Conservation (phyloP, 345 rosid species). For the Hibiscus mutabilis region DNA sequence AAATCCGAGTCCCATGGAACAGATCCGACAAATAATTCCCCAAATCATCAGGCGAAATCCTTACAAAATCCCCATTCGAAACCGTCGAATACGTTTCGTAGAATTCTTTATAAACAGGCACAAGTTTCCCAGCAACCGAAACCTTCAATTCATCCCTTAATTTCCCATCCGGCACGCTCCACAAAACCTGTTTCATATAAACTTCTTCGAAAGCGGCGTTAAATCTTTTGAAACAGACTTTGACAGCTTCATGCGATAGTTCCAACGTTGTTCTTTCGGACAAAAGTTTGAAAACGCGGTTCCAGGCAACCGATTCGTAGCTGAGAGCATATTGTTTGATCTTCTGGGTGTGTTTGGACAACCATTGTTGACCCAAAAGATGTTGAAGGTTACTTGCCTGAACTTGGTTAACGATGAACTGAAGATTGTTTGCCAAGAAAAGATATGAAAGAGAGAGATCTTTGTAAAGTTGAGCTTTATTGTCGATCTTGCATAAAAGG, state of each 20-base stretch:
- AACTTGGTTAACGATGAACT: constrained; percentile 49
- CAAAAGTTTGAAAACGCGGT: constrained; percentile 42
- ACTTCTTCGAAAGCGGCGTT: constrained; percentile 67
- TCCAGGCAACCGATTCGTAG: constrained; percentile 70
- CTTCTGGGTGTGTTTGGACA: constrained; percentile 39
- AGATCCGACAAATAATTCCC: constrained; percentile 61
- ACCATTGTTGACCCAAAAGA: constrained; percentile 79
- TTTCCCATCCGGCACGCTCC: constrained; percentile 50
- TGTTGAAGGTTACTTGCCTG: constrained; percentile 35
- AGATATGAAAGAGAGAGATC: constrained; percentile 66
- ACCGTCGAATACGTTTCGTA: constrained; percentile 28
- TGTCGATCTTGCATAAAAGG: constrained; percentile 74
- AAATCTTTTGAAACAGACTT: constrained; percentile 48
- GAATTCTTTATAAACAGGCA: constrained; percentile 50
- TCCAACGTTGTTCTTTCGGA: constrained; percentile 32
- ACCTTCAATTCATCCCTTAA: constrained; percentile 57
- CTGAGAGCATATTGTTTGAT: constrained; percentile 47
- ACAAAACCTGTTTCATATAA: constrained; percentile 49
- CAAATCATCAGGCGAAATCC: constrained; percentile 56
- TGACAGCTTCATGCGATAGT: constrained; percentile 35
- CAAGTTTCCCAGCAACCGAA: constrained; percentile 55
- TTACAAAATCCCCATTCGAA: constrained; percentile 30
- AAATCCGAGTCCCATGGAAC: constrained; percentile 43
- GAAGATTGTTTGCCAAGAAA: constrained; percentile 80
- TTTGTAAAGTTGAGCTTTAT: constrained; percentile 57